A percentile compares a stretch with the other conserved stretches of the same genome.
Evolutionary conservation across 2,329 filamentous ascomycete species (phyloP).

Genomic region (Emmonsia crescens): DNA sequence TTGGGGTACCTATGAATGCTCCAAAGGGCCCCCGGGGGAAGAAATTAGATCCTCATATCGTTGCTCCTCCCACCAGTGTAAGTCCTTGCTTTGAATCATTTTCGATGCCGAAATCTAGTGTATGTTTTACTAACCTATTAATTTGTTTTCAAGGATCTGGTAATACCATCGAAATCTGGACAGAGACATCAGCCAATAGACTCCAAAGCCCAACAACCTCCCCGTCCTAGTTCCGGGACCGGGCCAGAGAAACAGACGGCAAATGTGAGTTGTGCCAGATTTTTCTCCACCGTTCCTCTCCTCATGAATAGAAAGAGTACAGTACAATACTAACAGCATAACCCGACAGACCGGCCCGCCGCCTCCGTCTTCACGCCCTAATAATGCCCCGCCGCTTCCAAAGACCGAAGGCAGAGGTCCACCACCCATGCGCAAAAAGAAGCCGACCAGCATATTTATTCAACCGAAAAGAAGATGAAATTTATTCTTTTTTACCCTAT

Average conservation of each 20-base stretch:
- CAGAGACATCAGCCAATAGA: conserved; percentile 21
- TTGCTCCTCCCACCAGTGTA: conserved; percentile 16
- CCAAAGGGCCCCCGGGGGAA: conserved; percentile 13
- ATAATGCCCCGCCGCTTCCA: conserved; percentile 6
- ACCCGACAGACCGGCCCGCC: not conserved
- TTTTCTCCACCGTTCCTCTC: not conserved
- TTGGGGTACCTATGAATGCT: conserved; percentile 15
- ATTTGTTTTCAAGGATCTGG: conserved; percentile 22
- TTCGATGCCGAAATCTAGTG: not conserved
- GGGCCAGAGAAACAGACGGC: not conserved
- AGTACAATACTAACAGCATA: not conserved
- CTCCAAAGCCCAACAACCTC: conserved; percentile 2
- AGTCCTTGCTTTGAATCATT: conserved; percentile 7
- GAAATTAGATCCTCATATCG: conserved; percentile 15
- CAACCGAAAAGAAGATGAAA: conserved; percentile 26
- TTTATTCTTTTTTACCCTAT: not conserved
- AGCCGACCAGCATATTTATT: conserved; percentile 32
- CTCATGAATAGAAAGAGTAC: not conserved
- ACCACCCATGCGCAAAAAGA: conserved; percentile 29
- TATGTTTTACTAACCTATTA: not conserved
- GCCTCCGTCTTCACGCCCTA: not conserved
- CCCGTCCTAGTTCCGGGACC: not conserved
- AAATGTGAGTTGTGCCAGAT: not conserved
- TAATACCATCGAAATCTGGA: conserved; percentile 30
- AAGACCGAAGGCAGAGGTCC: conserved; percentile 15